phyloP scores from a whole-genome alignment of 2,329 filamentous ascomycete species.

The Xylaria sp. region DNA sequence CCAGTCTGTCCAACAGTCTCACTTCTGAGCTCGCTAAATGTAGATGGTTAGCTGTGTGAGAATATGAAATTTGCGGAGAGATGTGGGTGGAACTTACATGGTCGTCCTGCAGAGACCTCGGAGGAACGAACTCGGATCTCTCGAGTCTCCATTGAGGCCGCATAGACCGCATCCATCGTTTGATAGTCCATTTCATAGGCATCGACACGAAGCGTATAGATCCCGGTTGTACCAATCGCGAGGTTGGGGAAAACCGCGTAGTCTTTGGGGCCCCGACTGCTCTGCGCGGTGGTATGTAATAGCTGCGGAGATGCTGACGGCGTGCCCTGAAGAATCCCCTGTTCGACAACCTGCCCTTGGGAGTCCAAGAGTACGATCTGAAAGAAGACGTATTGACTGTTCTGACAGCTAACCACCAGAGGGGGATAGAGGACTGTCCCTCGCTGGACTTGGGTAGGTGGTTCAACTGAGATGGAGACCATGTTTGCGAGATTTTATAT shows the following conservation, averaged over 20 bases:
- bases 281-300: conserved; percentile 35
- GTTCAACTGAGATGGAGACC: conserved; percentile 44
- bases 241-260: conserved; percentile 46
- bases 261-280: conserved; percentile 32
- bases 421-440: conserved; percentile 46
- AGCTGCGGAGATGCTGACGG: conserved; percentile 35
- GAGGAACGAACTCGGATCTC: conserved; percentile 41
- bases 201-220: conserved; percentile 41
- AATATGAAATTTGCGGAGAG: background rate
- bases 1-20: conserved; percentile 17
- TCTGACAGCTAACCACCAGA: conserved; percentile 42
- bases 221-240: conserved; percentile 39
- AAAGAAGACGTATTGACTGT: conserved; percentile 40
- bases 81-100: conserved; percentile 38
- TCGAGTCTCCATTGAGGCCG: conserved; percentile 32
- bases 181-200: conserved; percentile 43
- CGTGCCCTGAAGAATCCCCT: conserved; percentile 40
- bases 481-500: conserved; percentile 33
- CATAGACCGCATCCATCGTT: conserved; percentile 32
- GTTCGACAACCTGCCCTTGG: conserved; percentile 36
- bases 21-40: conserved; percentile 24
- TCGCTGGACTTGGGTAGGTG: conserved; percentile 42
- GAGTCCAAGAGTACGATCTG: conserved; percentile 44
- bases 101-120: conserved; percentile 39
- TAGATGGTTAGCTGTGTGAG: conserved; percentile 12